A percentile compares a stretch with the other conserved stretches of the same genome.
phyloP scores from a whole-genome alignment of 2,329 filamentous ascomycete genomes.

The Plenodomus lindquistii region DNA sequence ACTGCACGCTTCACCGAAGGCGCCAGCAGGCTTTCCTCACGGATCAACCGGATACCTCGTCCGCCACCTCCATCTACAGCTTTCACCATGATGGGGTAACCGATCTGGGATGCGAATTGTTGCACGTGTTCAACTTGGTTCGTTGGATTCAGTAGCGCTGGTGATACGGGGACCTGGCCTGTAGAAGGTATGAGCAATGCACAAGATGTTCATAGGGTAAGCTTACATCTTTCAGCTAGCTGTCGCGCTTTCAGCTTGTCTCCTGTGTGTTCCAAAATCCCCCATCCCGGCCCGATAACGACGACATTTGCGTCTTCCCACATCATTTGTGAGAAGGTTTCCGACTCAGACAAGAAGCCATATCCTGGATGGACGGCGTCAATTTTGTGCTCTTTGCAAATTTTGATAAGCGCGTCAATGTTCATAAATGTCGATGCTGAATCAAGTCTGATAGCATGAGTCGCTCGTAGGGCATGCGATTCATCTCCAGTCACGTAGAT shows the following conservation, averaged over 20 bases:
- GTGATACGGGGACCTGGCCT: conserved; percentile 55
- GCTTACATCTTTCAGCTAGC: conserved; percentile 54
- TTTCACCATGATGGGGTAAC: conserved; percentile 64
- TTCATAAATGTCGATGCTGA: conserved; percentile 59
- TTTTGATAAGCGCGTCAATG: conserved; percentile 52
- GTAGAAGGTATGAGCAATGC: background rate
- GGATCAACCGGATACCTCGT: conserved; percentile 61
- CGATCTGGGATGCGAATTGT: conserved; percentile 61
- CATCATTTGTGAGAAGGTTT: conserved; percentile 55
- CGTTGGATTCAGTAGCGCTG: conserved; percentile 53
- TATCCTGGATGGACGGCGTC: conserved; percentile 64
- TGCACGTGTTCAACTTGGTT: conserved; percentile 48
- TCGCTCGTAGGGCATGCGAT: conserved; percentile 58
- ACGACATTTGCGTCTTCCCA: conserved; percentile 54
- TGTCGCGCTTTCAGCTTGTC: conserved; percentile 60
- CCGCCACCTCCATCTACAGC: conserved; percentile 68
- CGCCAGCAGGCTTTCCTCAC: conserved; percentile 49
- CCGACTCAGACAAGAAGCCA: conserved; percentile 64
- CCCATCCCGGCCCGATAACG: conserved; percentile 61
- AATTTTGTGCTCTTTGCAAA: conserved; percentile 56
- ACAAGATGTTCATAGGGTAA: background rate
- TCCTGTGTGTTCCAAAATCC: conserved; percentile 60
- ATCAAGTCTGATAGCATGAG: conserved; percentile 55
- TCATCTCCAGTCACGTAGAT: conserved; percentile 60
- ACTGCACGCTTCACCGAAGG: conserved; percentile 55